These are phyloP conservation scores for Capsicum baccatum DNA, from an alignment of 257 asterid genomes.

Conservation along the genomic window DNA sequence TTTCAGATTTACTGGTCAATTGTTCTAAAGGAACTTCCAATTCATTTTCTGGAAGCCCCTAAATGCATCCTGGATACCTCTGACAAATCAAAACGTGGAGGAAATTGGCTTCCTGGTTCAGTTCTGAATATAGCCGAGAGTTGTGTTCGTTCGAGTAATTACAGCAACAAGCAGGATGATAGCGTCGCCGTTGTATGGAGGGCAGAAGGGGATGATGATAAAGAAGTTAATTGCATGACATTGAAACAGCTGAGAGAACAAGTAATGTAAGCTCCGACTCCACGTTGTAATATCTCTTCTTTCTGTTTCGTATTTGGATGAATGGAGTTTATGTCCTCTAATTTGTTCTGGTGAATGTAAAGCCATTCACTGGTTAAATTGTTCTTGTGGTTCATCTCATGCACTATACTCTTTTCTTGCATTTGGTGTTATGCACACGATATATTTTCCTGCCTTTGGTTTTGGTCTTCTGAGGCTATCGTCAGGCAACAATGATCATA, in stretches of 20 bases:
- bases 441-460: not conserved
- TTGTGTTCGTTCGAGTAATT: constrained; percentile 62
- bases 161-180: constrained; percentile 61
- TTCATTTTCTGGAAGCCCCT: constrained; percentile 64
- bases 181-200: constrained; percentile 81
- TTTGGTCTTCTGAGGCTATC: not conserved
- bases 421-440: not conserved
- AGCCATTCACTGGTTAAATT: not conserved
- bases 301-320: constrained; percentile 12
- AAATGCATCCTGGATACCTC: constrained; percentile 71
- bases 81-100: constrained; percentile 62
- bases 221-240: constrained; percentile 53
- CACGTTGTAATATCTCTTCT: not conserved
- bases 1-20: constrained; percentile 81
- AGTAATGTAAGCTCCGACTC: constrained; percentile 74
- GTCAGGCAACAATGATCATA: constrained; percentile 11
- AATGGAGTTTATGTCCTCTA: constrained; percentile 7
- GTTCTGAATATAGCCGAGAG: constrained; percentile 81
- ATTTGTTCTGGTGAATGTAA: not conserved
- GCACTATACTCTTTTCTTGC: constrained; percentile 13
- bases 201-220: constrained; percentile 69
- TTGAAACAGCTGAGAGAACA: constrained; percentile 77
- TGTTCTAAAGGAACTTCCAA: constrained; percentile 60
- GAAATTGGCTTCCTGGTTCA: constrained; percentile 91
- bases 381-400: constrained; percentile 25